Evolutionary conservation across 2,329 filamentous ascomycete species (phyloP).

Genomic region (Xylaria sp.): DNA sequence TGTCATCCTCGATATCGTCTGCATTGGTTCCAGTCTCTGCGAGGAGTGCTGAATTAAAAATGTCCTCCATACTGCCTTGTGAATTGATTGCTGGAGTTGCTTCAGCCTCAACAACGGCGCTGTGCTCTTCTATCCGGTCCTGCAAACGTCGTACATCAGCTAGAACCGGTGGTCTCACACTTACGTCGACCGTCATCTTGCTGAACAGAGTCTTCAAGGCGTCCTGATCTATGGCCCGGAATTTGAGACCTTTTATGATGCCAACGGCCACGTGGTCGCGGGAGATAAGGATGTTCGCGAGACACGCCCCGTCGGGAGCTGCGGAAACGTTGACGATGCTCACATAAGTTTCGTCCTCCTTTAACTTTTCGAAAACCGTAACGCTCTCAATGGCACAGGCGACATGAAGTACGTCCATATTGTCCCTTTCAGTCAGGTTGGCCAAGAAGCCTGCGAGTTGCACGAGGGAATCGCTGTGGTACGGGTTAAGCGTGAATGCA

Average conservation of each 20-base stretch:
- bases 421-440: slow-evolving; percentile 16
- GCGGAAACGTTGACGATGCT: slow-evolving; percentile 18
- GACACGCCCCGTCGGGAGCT: slow-evolving; percentile 15
- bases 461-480: slow-evolving; percentile 22
- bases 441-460: slow-evolving; percentile 21
- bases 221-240: slow-evolving; percentile 19
- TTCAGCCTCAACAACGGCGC: neutral
- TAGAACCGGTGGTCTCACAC: neutral
- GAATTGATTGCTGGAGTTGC: neutral
- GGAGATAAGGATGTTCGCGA: slow-evolving; percentile 22
- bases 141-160: neutral
- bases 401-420: slow-evolving; percentile 16
- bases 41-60: slow-evolving; percentile 19
- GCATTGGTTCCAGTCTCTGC: slow-evolving; percentile 22
- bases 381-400: slow-evolving; percentile 22
- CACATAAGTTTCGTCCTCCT: slow-evolving; percentile 18
- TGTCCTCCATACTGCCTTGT: slow-evolving; percentile 7
- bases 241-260: slow-evolving; percentile 16
- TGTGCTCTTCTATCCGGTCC: neutral
- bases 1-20: slow-evolving; percentile 21
- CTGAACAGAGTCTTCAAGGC: slow-evolving; percentile 8
- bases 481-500: slow-evolving; percentile 18
- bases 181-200: neutral
- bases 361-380: slow-evolving; percentile 14
- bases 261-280: slow-evolving; percentile 14